A percentile compares a stretch with the other conserved stretches of the same genome.
Evolutionary conservation across 2,329 filamentous ascomycete species (phyloP).

Genomic region (Trichoderma harzianum): DNA sequence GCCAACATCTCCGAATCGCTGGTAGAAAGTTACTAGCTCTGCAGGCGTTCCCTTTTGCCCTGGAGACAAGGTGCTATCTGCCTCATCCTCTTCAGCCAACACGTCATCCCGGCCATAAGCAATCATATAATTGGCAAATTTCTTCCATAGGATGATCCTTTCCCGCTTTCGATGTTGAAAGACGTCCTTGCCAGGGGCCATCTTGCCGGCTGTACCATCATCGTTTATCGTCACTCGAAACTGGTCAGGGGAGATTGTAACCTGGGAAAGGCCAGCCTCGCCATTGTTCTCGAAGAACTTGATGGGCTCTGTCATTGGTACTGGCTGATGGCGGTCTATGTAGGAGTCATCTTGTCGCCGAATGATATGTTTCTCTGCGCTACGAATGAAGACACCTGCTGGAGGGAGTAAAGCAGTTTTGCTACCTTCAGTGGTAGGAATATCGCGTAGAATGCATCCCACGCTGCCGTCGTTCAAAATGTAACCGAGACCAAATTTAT

Average conservation of each 20-base stretch:
- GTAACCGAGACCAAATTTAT: conserved; percentile 81
- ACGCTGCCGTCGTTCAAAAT: conserved; percentile 79
- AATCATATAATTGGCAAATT: conserved; percentile 73
- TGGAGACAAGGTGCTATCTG: conserved; percentile 39
- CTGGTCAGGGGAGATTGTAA: conserved; percentile 61
- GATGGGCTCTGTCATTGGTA: conserved; percentile 60
- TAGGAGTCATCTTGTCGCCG: conserved; percentile 56
- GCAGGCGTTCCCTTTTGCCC: conserved; percentile 38
- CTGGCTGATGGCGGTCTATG: conserved; percentile 55
- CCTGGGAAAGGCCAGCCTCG: conserved; percentile 58
- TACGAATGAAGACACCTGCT: conserved; percentile 67
- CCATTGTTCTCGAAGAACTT: conserved; percentile 73
- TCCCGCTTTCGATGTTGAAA: conserved; percentile 65
- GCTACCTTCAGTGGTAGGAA: conserved; percentile 49
- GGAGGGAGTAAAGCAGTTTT: conserved; percentile 58
- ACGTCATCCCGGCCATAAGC: conserved; percentile 69
- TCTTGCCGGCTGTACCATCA: conserved; percentile 58
- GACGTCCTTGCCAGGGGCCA: conserved; percentile 60
- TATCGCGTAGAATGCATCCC: conserved; percentile 63
- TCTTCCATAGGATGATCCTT: conserved; percentile 66
- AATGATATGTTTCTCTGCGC: conserved; percentile 67
- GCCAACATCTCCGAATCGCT: conserved; percentile 75
- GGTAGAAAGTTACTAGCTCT: conserved; percentile 74
- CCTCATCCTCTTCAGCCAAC: conserved; percentile 42
- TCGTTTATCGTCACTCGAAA: conserved; percentile 55